These are phyloP conservation scores for Coemansia sp. DNA, from an alignment of 192 early-diverging fungal species.

Conservation along the genomic window DNA sequence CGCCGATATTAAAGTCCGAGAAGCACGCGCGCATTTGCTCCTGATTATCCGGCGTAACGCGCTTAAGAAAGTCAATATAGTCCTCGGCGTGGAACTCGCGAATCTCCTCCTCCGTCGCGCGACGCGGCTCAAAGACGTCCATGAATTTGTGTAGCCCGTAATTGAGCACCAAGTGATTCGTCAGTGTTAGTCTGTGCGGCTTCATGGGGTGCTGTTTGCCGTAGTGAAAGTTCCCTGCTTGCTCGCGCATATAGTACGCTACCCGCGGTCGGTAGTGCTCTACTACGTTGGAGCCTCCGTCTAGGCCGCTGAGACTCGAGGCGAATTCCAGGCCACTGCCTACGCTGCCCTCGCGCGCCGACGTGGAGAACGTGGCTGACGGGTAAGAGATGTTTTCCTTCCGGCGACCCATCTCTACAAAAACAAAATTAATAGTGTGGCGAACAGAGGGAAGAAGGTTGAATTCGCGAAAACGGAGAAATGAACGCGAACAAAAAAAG, in stretches of 20 bases:
- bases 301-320: slow-evolving; percentile 11
- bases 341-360: slow-evolving; percentile 24
- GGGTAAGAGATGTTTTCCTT: slow-evolving; percentile 47
- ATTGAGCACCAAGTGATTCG: slow-evolving; percentile 89
- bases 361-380: slow-evolving; percentile 37
- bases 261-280: slow-evolving; percentile 65
- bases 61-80: slow-evolving; percentile 93
- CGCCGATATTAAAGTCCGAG: slow-evolving; percentile 84
- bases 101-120: slow-evolving; percentile 86
- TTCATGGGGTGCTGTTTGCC: slow-evolving; percentile 81
- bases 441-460: not conserved
- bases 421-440: not conserved
- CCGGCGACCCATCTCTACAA: slow-evolving; percentile 31
- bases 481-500: not conserved
- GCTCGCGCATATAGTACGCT: slow-evolving; percentile 73
- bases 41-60: slow-evolving; percentile 76
- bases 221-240: slow-evolving; percentile 80
- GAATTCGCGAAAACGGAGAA: not conserved
- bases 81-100: slow-evolving; percentile 93
- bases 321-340: slow-evolving; percentile 35
- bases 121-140: slow-evolving; percentile 79
- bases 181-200: slow-evolving; percentile 90
- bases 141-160: slow-evolving; percentile 91
- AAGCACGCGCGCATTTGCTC: slow-evolving; percentile 57
- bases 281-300: slow-evolving; percentile 9